Conservation (phyloP, 176 grass and related monocot genomes). For the Urochloa ruziziensis region DNA sequence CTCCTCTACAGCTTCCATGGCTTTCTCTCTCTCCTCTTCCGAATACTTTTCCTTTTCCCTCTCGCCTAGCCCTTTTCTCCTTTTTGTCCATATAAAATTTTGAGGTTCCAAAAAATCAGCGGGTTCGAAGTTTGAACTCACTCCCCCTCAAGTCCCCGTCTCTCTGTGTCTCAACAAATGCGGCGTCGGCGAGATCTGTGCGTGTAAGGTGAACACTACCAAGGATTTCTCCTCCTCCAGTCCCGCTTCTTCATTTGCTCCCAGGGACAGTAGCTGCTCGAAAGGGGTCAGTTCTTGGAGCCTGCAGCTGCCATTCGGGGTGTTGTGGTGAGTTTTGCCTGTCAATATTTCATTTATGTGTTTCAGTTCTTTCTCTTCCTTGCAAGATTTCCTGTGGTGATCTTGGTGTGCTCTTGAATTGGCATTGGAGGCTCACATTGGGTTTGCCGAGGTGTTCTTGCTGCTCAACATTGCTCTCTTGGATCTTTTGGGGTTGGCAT, state of each 20-base stretch:
- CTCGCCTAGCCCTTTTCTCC: background rate
- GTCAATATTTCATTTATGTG: background rate
- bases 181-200: conserved; percentile 17
- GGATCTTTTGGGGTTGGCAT: background rate
- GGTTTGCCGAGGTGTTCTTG: background rate
- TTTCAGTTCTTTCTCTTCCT: background rate
- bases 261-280: background rate
- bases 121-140: conserved; percentile 33
- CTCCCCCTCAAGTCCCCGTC: background rate
- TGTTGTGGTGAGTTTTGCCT: background rate
- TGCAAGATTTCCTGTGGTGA: background rate
- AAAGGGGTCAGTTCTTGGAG: background rate
- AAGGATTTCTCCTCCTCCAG: background rate
- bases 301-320: background rate
- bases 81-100: background rate
- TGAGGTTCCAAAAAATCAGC: background rate
- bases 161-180: background rate
- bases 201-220: background rate
- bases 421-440: background rate
- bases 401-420: background rate
- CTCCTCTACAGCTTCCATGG: background rate
- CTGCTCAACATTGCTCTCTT: background rate
- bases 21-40: background rate
- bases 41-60: background rate
- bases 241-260: background rate